Base-by-base conservation (phyloP, 495 filamentous ascomycete species). In the Pyronema omphalodes region DNA sequence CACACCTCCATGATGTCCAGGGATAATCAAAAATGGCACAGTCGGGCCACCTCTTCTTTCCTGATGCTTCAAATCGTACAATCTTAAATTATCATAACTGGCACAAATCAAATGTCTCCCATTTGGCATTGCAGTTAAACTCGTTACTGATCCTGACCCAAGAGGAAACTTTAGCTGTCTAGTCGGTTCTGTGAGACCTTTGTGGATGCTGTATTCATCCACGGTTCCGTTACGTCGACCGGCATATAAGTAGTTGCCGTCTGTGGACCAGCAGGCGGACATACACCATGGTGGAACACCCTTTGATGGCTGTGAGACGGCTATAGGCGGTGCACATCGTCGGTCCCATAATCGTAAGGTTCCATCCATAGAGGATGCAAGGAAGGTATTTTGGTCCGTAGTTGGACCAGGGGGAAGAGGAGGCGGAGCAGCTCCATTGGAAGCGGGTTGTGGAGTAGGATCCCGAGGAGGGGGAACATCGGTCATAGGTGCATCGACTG, bases 271-370 rank as follows among this genome's bases (percentile, higher is more conserved):
- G 68, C 86, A 93, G n/a, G 86, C 87, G 57, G 82, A 86, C 82
- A 94, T 96, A 67, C 88, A 95, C 93, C 93, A 98, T 7, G 88
- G 91, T 3, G 93, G 88, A 6, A 82, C 80, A 50, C 83, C 82
- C 46, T 59, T 59, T 7, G 53, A 46, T 18, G 70, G 73, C 8
- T 74, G 71, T 51, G 83, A 82, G 12, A 71, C 72, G 33, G 93
- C 86, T 9, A 95, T 71, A 3, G 93, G 82, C 52, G 80, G 75
- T 9, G 74, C 76, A 12, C 9, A 74, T 14, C 91, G 78, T 40
- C 88, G 77, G 65, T 98, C 91, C 89, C 91, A 98, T 54, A 98
- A 71, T 19, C 84, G 80, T 53, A 96, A 79, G 2, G 81, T 82
- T 43, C 91, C 91, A 68, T 96, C 84, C 6, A 93, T 84, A 0